Evolutionary conservation across 129 eudicot genomes (phyloP).

Genomic region (Flaveria robusta): DNA sequence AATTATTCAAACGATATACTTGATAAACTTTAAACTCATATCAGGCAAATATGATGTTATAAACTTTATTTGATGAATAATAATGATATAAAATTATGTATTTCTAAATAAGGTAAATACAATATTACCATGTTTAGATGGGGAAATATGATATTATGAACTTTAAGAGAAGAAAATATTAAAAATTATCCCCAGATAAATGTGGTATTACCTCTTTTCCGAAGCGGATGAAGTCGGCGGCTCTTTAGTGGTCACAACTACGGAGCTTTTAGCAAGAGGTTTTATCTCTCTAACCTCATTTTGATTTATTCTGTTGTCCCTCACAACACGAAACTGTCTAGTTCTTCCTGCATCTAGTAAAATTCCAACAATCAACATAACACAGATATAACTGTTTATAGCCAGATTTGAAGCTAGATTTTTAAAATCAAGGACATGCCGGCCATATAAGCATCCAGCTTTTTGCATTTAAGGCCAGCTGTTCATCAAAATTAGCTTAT

Average conservation of each 20-base stretch:
- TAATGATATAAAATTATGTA: background rate
- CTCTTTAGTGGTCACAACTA: conserved; percentile 38
- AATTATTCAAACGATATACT: background rate
- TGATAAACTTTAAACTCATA: background rate
- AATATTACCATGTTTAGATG: background rate
- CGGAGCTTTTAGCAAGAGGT: conserved; percentile 39
- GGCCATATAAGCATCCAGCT: background rate
- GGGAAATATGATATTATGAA: background rate
- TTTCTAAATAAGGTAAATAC: background rate
- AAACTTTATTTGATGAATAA: background rate
- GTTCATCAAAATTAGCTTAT: background rate
- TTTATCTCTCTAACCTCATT: conserved; percentile 45
- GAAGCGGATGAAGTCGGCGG: conserved; percentile 32
- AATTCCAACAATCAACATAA: conserved; percentile 29
- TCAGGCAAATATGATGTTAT: background rate
- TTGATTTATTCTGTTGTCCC: conserved; percentile 77
- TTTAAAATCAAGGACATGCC: background rate
- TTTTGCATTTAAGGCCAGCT: background rate
- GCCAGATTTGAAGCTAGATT: background rate
- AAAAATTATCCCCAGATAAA: background rate
- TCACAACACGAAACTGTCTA: conserved; percentile 86
- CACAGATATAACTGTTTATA: background rate
- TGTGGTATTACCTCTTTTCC: conserved; percentile 50
- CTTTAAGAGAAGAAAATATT: background rate
- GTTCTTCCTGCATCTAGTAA: conserved; percentile 58